These are phyloP conservation scores for Omphalea diandra DNA, from an alignment of 441 rosid species.

Conservation along the genomic window DNA sequence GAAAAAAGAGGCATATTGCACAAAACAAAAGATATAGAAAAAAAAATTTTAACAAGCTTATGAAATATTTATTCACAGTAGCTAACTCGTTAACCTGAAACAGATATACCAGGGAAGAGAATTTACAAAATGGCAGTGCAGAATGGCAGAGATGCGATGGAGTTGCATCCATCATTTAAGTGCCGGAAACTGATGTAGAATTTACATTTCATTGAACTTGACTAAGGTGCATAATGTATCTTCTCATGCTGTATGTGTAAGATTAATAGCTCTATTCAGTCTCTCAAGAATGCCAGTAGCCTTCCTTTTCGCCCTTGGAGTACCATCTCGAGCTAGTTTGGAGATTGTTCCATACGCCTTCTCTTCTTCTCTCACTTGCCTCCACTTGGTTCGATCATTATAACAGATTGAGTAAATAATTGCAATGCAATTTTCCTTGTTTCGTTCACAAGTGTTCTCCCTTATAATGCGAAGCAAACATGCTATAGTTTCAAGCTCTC, in stretches of 20 bases:
- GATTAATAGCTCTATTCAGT: conserved; percentile 60
- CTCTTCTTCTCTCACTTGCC: conserved; percentile 75
- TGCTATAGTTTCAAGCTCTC: conserved; percentile 67
- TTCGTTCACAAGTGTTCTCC: conserved; percentile 70
- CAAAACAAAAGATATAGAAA: neutral
- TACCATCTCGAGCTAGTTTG: conserved; percentile 72
- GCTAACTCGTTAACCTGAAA: conserved; percentile 32
- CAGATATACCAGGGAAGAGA: conserved; percentile 28
- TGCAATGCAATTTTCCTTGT: conserved; percentile 84
- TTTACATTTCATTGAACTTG: conserved; percentile 44
- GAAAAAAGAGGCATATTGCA: neutral
- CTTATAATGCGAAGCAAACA: conserved; percentile 65
- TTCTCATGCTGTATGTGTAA: conserved; percentile 80
- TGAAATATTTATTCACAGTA: conserved; percentile 41
- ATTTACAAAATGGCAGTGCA: conserved; percentile 37
- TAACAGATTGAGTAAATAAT: conserved; percentile 66
- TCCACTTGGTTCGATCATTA: conserved; percentile 73
- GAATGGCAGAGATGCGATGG: conserved; percentile 15
- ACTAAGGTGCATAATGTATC: conserved; percentile 6
- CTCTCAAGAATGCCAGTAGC: conserved; percentile 79
- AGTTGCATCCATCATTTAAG: conserved; percentile 17
- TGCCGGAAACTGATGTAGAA: conserved; percentile 31
- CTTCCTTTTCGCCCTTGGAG: conserved; percentile 90
- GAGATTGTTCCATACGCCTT: conserved; percentile 54
- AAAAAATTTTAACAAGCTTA: conserved; percentile 23